Base-by-base conservation (phyloP, 1,284 basidiomycete species). In the Agroathelia rolfsii region DNA sequence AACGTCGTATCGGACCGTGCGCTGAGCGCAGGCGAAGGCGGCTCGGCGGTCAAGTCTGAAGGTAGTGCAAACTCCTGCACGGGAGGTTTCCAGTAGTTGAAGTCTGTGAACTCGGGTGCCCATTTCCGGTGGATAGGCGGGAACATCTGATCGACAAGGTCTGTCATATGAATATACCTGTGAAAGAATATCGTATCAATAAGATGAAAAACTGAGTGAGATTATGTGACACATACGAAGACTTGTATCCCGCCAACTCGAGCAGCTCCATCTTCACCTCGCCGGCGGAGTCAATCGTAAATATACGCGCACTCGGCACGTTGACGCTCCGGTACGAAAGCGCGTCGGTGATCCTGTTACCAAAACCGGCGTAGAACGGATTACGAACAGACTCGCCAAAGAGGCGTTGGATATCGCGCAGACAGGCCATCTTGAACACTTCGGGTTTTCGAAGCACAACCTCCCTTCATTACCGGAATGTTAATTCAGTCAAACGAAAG, bases 401-500 rank as follows among this genome's bases (percentile, higher is more conserved):
- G 6, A 98, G 59, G 17, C 92, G 71, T 46, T 92, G 89, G 37
- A 99, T 96, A 57, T 99, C 95, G 23, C 93, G 72, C 42, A 99
- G 61, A 59, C 93, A 97, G 3, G 95, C 94, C 95, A 99, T 99
- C 66, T 99, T 99, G 73, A 99, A 99, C 18, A 98, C 76, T 53
- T 99, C 95, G 0, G 95, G 95, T 60, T 98, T 97, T 23, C 93
- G 80, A 80, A 95, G 84, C 48, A 96, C 93, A n/a, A 96, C 92
- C 59, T 96, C 92, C 3, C 89, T 90, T 43, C 29, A 37, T 4
- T 31, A 30, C 19, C 38, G 20, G 10, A 33, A 36, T 25, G 6
- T 27, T 26, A 14, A 28, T 15, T 36, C 24, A 13, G 19, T 29
- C 16, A 36, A 9, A 22, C 24, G 10, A 21, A 27, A 28, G 9